A percentile compares a stretch with the other conserved stretches of the same genome.
Conservation (phyloP, 2,329 filamentous ascomycete species). For the Lachnellula occidentalis region DNA sequence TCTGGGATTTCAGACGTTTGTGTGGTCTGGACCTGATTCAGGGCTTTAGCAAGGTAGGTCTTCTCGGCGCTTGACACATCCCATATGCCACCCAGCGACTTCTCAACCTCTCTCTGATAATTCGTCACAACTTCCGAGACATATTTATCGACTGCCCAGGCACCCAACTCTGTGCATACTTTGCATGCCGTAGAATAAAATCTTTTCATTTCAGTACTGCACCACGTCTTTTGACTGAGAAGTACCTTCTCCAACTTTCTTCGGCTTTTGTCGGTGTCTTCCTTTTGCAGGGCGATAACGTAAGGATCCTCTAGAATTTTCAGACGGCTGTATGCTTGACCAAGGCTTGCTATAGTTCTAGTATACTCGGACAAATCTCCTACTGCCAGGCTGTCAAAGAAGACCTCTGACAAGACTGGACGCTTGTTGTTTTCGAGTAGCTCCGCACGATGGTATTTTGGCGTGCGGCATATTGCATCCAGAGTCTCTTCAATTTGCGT, state of each 20-base stretch:
- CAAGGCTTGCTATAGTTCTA: conserved; percentile 18
- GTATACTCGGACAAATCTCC: conserved; percentile 5
- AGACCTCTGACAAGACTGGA: conserved; percentile 20
- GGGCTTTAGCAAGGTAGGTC: conserved; percentile 46
- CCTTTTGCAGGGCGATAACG: conserved; percentile 41
- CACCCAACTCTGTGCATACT: conserved; percentile 54
- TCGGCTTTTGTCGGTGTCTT: conserved; percentile 38
- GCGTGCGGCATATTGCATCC: conserved; percentile 50
- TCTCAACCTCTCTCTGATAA: conserved; percentile 38
- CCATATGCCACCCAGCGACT: conserved; percentile 36
- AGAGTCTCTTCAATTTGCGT: conserved; percentile 46
- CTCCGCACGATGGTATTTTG: conserved; percentile 49
- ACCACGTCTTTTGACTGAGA: conserved; percentile 44
- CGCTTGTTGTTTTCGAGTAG: conserved; percentile 27
- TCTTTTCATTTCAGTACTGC: conserved; percentile 49
- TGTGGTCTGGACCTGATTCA: conserved; percentile 35
- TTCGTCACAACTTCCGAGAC: conserved; percentile 42
- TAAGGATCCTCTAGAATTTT: conserved; percentile 58
- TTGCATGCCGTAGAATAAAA: conserved; percentile 46
- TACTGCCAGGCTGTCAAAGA: conserved; percentile 7
- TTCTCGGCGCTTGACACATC: conserved; percentile 42
- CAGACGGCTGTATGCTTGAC: conserved; percentile 32
- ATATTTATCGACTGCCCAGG: conserved; percentile 65
- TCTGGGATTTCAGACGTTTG: conserved; percentile 21
- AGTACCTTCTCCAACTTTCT: conserved; percentile 36